Evolutionary conservation across 2,329 filamentous ascomycete species (phyloP).

Genomic region (Exophiala spinifera): DNA sequence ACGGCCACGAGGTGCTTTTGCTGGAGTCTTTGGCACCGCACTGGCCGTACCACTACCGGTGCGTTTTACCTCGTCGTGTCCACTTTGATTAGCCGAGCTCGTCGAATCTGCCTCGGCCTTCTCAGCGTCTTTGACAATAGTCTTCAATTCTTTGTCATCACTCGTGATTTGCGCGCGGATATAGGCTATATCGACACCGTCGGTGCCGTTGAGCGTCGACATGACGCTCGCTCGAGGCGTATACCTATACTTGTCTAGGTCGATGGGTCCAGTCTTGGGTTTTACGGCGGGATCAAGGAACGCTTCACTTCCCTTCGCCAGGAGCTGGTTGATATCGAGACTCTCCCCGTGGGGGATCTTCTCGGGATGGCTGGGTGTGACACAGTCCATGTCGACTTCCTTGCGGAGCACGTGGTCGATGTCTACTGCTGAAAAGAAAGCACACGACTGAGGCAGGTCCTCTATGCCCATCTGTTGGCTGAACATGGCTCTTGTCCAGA

Average conservation of each 20-base stretch:
- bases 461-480: constrained; percentile 93
- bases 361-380: constrained; percentile 79
- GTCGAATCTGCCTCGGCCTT: constrained; percentile 36
- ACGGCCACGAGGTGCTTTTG: constrained; percentile 13
- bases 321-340: constrained; percentile 74
- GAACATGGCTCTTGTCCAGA: constrained; percentile 98
- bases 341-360: constrained; percentile 82
- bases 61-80: not conserved
- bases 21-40: no score
- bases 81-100: not conserved
- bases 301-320: constrained; percentile 68
- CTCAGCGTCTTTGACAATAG: constrained; percentile 63
- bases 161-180: constrained; percentile 80
- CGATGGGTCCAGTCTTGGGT: constrained; percentile 47
- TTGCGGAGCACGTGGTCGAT: constrained; percentile 95
- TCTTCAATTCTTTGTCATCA: constrained; percentile 68
- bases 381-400: constrained; percentile 95
- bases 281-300: constrained; percentile 63
- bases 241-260: constrained; percentile 64
- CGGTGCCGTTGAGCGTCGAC: constrained; percentile 58
- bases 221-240: constrained; percentile 73
- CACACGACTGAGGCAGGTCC: constrained; percentile 88
- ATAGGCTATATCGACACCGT: constrained; percentile 54
- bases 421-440: constrained; percentile 93
- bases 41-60: not conserved